Percentiles rank a stretch among this genome's conserved stretches.
Conservation (phyloP, 192 early-diverging fungal species). For the Mortierella claussenii region DNA sequence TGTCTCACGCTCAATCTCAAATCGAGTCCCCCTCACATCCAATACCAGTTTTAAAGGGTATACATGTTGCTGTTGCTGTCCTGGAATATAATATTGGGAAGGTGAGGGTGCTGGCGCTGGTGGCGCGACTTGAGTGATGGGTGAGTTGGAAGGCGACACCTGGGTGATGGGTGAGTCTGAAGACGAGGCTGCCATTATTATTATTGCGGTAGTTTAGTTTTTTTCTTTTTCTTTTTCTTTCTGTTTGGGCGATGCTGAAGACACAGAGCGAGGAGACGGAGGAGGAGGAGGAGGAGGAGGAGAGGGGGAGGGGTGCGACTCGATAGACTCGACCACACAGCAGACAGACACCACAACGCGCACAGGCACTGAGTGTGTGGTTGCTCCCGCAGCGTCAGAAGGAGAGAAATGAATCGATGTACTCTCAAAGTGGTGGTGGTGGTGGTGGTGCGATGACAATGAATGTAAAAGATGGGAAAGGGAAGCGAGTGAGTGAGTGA, state of each 20-base stretch:
- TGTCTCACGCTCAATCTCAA: conserved; percentile 67
- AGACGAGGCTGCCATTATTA: too few species aligned
- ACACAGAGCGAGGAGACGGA: too few species aligned
- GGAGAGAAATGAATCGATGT: too few species aligned
- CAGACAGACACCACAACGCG: too few species aligned
- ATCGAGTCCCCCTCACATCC: conserved; percentile 62
- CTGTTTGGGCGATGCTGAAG: too few species aligned
- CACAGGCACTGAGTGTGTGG: too few species aligned
- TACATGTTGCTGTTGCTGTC: conserved; percentile 14
- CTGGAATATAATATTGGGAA: conserved; percentile 16
- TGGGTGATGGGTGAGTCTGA: neutral
- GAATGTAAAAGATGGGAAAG: neutral
- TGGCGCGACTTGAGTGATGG: conserved; percentile 30
- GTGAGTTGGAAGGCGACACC: neutral
- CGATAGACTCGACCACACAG: too few species aligned
- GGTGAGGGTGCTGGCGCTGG: neutral
- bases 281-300: conserved; percentile 17
- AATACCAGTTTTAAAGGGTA: conserved; percentile 65
- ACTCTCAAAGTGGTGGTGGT: too few species aligned
- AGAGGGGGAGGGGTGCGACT: conserved; percentile 39
- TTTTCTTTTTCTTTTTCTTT: too few species aligned
- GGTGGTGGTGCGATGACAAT: too few species aligned
- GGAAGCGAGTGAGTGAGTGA: neutral
- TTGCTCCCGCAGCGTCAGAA: too few species aligned
- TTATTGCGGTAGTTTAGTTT: too few species aligned